Conservation (phyloP, 306 rosid genomes). For the Astragalus membranaceus region DNA sequence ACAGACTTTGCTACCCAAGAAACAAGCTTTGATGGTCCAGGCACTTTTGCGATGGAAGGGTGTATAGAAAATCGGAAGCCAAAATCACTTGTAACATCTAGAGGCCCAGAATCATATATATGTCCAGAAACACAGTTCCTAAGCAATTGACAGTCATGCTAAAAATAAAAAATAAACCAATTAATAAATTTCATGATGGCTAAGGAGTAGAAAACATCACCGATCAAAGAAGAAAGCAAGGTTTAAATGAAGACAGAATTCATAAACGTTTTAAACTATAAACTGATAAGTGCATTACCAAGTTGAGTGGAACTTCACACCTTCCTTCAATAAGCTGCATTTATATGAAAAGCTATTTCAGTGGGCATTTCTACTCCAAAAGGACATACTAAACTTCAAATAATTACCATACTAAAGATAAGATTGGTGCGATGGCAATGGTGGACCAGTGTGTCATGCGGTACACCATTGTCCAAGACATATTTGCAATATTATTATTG, state of each 20-base stretch:
- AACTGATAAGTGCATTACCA: conserved; percentile 41
- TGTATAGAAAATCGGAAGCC: conserved; percentile 75
- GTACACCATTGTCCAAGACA: no score
- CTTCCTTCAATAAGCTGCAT: conserved; percentile 85
- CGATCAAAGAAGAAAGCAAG: not conserved
- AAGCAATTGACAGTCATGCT: conserved; percentile 62
- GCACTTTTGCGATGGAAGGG: conserved; percentile 62
- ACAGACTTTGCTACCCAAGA: conserved; percentile 86
- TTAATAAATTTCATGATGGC: conserved; percentile 1
- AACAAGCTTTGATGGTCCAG: conserved; percentile 72
- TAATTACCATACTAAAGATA: conserved; percentile 6
- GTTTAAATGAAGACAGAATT: not conserved
- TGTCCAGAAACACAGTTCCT: conserved; percentile 75
- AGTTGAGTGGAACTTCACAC: conserved; percentile 52
- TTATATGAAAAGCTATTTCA: conserved; percentile 9
- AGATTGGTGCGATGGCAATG: not conserved
- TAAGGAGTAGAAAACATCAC: not conserved
- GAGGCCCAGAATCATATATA: conserved; percentile 85
- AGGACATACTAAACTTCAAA: conserved; percentile 12
- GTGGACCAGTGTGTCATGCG: no score
- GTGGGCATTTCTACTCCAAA: conserved; percentile 10
- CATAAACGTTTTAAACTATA: not conserved
- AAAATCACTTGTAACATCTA: conserved; percentile 87
- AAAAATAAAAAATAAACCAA: conserved; percentile 30
- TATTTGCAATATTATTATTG: no score